Conservation (phyloP, 2,329 filamentous ascomycete species). For the Xylariaceae sp. region DNA sequence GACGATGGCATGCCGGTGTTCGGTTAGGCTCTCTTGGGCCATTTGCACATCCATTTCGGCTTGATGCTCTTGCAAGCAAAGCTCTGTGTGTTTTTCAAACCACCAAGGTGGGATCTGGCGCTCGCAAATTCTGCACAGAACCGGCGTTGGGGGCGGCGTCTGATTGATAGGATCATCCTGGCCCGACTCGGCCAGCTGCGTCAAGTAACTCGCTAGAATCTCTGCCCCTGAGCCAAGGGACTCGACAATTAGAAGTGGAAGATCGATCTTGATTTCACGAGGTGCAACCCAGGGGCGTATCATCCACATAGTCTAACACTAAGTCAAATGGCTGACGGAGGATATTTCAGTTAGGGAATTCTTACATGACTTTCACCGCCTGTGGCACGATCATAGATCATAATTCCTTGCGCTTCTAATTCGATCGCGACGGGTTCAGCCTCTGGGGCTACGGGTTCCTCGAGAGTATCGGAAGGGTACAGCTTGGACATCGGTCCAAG, state of each 20-base stretch:
- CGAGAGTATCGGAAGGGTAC: constrained; percentile 40
- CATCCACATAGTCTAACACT: constrained; percentile 94
- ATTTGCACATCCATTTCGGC: constrained; percentile 98
- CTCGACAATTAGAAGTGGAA: constrained; percentile 83
- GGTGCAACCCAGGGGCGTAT: constrained; percentile 84
- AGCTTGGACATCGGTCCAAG: constrained; percentile 66
- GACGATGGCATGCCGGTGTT: constrained; percentile 91
- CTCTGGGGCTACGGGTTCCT: constrained; percentile 37
- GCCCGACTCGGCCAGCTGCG: constrained; percentile 77
- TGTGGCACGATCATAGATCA: constrained; percentile 87
- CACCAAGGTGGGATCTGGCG: constrained; percentile 97
- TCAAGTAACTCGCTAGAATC: constrained; percentile 89
- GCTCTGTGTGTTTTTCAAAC: constrained; percentile 98
- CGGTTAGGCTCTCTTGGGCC: constrained; percentile 83
- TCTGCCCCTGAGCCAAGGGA: constrained; percentile 92
- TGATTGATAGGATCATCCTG: constrained; percentile 69
- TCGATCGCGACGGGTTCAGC: constrained; percentile 56
- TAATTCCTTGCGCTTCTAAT: constrained; percentile 94
- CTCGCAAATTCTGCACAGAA: constrained; percentile 95
- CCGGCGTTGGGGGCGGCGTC: constrained; percentile 67
- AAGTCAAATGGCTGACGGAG: constrained; percentile 4
- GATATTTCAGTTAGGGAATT: constrained; percentile 23
- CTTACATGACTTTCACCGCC: constrained; percentile 87
- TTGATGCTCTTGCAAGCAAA: constrained; percentile 91
- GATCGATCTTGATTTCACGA: constrained; percentile 90